Evolutionary conservation across 2,329 filamentous ascomycete genomes (phyloP), one percentile per base, ranked within the genome.

Genomic region (Xylaria multiplex): DNA sequence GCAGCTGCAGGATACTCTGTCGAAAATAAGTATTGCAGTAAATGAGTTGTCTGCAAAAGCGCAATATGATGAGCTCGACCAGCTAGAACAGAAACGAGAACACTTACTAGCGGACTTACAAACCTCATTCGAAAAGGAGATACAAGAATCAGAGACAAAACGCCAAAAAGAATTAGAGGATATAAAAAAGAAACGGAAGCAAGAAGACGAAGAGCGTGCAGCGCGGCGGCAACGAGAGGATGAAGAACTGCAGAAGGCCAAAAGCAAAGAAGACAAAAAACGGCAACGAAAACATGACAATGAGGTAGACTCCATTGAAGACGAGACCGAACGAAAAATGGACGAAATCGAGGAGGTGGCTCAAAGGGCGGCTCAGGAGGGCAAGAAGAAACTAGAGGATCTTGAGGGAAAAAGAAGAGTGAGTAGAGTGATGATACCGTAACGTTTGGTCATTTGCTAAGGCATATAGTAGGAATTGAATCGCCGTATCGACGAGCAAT

Each of bases 1-100:
- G 66, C 78, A 81, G 71, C 80, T 83, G 79, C 79, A 78, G 67
- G 78, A 81, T 59, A 81, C 78, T 22, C 74, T 83, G 50, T 76
- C 78, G 0, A 73, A 75, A 16, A 82, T 83, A 64, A 77, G 79
- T 64, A 64, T 59, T 32, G 79, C 81, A 24, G 71, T 83, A 40
- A 72, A 75, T 13, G 71, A 75, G 1, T 71, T 82, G 22, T 74
- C 77, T 11, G 71, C 72, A 1, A 71, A 73, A 6, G 67, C 74
- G 8, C 79, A 81, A 65, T 74, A 80, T 55, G 68, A 75, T 1
- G 75, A 73, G 27, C 77, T 82, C 13, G 78, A 81, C 50, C 76
- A 77, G 42, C 75, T 82, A n/a, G 81, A 82, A 64, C 69, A 76
- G 59, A 73, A 76, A 55, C 79, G 79, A 0, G 79, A 80, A 8